Conservation (phyloP, 768 basidiomycete species). For the Termitomyces eurrhizus region DNA sequence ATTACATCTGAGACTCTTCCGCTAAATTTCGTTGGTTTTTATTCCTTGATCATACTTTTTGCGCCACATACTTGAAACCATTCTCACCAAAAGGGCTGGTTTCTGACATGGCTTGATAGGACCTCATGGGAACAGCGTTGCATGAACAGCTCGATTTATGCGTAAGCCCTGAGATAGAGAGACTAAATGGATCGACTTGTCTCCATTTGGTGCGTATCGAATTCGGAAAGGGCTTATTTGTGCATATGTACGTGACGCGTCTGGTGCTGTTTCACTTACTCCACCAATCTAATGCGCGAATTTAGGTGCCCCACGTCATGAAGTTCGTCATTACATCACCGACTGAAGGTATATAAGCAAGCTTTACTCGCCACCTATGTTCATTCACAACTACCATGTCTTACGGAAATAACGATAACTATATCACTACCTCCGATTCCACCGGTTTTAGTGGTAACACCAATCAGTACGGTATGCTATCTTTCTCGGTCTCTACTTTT, state of each 20-base stretch:
- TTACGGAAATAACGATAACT: constrained; percentile 10
- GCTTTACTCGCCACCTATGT: too few species aligned
- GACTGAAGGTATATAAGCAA: constrained; percentile 8
- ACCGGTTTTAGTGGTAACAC: constrained; percentile 2
- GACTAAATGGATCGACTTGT: too few species aligned
- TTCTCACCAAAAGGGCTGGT: too few species aligned
- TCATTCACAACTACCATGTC: constrained; percentile 12
- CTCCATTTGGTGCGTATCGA: neutral
- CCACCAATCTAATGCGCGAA: constrained; percentile 5
- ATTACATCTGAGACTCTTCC: too few species aligned
- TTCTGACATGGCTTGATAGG: too few species aligned
- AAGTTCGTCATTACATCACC: constrained; percentile 1
- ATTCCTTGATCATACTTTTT: too few species aligned
- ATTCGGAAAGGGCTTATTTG: neutral
- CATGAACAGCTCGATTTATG: too few species aligned
- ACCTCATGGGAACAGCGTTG: too few species aligned
- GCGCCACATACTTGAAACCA: too few species aligned
- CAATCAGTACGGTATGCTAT: constrained; percentile 4
- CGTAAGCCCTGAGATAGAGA: too few species aligned
- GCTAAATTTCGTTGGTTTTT: too few species aligned
- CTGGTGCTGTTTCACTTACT: neutral
- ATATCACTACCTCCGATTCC: constrained; percentile 9
- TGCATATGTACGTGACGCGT: constrained; percentile 8
- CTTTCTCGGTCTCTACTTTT: too few species aligned
- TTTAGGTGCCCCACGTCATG: constrained; percentile 10